Conservation (phyloP, 305 asterid genomes). For the Solanum hybrid region DNA sequence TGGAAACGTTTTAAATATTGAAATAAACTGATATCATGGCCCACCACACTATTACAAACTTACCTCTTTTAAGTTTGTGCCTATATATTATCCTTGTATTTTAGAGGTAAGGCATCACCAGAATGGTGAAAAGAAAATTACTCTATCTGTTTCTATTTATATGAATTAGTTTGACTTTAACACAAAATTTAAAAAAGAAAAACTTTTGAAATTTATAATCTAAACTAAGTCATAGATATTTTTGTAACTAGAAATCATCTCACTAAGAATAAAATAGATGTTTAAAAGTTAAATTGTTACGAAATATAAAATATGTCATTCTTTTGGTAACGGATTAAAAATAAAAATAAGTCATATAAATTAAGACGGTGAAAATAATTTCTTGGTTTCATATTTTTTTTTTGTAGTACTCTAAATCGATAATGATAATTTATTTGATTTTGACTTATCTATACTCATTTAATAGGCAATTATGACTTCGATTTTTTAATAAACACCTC, state of each 20-base stretch:
- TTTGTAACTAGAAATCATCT: background rate
- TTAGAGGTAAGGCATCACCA: background rate
- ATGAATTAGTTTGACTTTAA: no score
- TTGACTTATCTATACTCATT: background rate
- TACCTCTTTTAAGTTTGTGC: background rate
- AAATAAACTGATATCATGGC: background rate
- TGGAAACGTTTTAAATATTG: background rate
- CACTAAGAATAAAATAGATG: background rate
- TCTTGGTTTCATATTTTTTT: background rate
- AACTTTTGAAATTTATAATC: no score
- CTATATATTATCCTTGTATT: background rate
- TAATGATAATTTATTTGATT: background rate
- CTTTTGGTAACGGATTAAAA: no score
- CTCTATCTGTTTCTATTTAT: background rate
- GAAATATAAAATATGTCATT: no score
- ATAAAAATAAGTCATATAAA: no score
- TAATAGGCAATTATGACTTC: no score
- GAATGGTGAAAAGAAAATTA: no score
- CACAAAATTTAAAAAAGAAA: no score
- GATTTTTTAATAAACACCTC: background rate
- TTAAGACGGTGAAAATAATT: no score
- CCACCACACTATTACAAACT: background rate
- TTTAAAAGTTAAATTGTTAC: no score
- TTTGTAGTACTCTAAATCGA: background rate
- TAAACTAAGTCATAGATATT: background rate